These are phyloP conservation scores for Aspergillus ellipticus DNA, from an alignment of 495 filamentous ascomycete genomes.

Conservation along the genomic window DNA sequence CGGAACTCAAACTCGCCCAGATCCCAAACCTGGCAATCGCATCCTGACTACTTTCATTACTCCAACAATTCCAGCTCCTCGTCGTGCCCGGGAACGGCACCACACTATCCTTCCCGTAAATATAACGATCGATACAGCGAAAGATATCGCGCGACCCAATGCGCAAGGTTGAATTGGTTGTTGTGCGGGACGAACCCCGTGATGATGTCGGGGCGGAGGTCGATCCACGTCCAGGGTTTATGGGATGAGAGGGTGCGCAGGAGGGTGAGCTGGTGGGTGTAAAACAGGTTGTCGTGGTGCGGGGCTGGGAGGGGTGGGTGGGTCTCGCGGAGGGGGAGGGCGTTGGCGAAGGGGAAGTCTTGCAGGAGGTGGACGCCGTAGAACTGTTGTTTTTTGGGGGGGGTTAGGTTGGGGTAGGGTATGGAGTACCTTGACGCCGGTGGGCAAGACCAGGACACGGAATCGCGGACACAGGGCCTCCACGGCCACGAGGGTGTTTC, in stretches of 20 bases:
- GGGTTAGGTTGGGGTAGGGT: neutral
- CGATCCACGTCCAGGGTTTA: neutral
- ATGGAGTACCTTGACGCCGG: conserved; percentile 4
- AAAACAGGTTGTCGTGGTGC: neutral
- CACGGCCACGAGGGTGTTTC: neutral
- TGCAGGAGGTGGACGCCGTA: conserved; percentile 1
- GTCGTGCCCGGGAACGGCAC: conserved; percentile 17
- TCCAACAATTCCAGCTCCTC: conserved; percentile 19
- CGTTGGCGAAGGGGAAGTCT: neutral
- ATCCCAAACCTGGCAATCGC: too few species aligned
- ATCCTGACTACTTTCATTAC: conserved; percentile 32
- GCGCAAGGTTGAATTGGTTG: conserved; percentile 1
- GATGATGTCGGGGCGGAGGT: neutral
- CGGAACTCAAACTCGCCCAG: too few species aligned
- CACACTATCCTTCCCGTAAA: neutral
- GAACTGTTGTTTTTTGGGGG: neutral
- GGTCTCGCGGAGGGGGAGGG: neutral
- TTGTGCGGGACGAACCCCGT: conserved; percentile 2
- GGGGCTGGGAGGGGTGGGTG: neutral
- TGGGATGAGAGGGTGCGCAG: neutral
- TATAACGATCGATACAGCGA: neutral
- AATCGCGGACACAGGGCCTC: conserved; percentile 1
- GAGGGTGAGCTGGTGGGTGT: neutral
- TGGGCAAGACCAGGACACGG: neutral
- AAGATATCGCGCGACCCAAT: neutral